These are phyloP conservation scores for Cicer chorassanicum DNA, from an alignment of 306 rosid species.

Conservation along the genomic window DNA sequence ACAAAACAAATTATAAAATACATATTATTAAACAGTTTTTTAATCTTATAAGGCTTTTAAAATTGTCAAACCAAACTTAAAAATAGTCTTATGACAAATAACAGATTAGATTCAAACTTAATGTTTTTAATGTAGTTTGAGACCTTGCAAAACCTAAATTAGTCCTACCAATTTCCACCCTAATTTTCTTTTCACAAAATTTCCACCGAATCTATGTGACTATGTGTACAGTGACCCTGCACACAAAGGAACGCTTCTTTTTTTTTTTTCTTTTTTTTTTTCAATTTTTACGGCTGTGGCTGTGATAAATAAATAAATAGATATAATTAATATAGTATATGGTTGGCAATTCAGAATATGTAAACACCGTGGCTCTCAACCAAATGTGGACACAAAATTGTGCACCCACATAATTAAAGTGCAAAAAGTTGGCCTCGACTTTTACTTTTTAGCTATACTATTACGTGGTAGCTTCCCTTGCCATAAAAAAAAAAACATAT, in stretches of 20 bases:
- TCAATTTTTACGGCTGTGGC: constrained; percentile 34
- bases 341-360: constrained; percentile 34
- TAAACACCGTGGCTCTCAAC: constrained; percentile 45
- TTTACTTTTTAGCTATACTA: constrained; percentile 38
- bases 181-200: no score
- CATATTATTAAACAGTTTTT: no score
- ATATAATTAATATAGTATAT: not conserved
- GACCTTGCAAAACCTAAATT: no score
- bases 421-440: constrained; percentile 49
- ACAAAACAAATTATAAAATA: no score
- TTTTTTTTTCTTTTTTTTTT: not conserved
- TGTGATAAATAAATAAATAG: constrained; percentile 3
- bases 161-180: no score
- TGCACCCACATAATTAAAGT: constrained; percentile 43
- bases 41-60: no score
- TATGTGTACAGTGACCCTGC: constrained; percentile 41
- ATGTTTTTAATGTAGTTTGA: no score
- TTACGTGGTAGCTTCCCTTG: constrained; percentile 53
- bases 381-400: constrained; percentile 46
- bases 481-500: constrained; percentile 26
- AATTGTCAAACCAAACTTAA: no score
- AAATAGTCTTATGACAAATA: no score
- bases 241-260: constrained; percentile 38
- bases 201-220: no score
- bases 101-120: no score